Evolutionary conservation across 2,329 filamentous ascomycete genomes (phyloP).

Genomic region (Aureobasidium lini): DNA sequence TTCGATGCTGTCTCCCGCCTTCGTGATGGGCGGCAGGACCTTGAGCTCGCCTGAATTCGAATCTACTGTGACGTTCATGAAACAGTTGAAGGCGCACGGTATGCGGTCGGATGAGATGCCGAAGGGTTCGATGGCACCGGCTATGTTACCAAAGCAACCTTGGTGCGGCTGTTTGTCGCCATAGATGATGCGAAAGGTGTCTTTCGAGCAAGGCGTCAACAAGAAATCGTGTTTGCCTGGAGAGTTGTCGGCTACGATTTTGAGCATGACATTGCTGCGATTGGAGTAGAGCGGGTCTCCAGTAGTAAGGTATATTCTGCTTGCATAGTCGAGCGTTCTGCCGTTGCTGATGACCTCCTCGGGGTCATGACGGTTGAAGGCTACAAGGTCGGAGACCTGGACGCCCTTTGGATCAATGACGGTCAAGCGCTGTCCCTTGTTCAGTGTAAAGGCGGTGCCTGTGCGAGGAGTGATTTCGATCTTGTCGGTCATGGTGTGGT

Average conservation of each 20-base stretch:
- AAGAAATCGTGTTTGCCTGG: slow-evolving; percentile 20
- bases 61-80: slow-evolving; percentile 25
- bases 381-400: slow-evolving; percentile 20
- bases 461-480: slow-evolving; percentile 17
- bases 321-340: slow-evolving; percentile 21
- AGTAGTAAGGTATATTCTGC: slow-evolving; percentile 19
- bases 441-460: slow-evolving; percentile 18
- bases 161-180: slow-evolving; percentile 21
- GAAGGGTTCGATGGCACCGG: slow-evolving; percentile 17
- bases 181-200: slow-evolving; percentile 21
- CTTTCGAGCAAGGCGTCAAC: slow-evolving; percentile 20
- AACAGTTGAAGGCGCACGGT: slow-evolving; percentile 23
- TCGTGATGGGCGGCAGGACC: slow-evolving; percentile 20
- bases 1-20: slow-evolving; percentile 22
- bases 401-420: slow-evolving; percentile 20
- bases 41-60: slow-evolving; percentile 19
- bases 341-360: slow-evolving; percentile 20
- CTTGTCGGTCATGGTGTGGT: background rate
- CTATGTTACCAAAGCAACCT: slow-evolving; percentile 24
- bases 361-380: slow-evolving; percentile 18
- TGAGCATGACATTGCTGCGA: slow-evolving; percentile 17
- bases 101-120: slow-evolving; percentile 20
- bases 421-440: slow-evolving; percentile 19
- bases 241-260: slow-evolving; percentile 9
- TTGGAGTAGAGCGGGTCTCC: slow-evolving; percentile 20